Percentiles rank a stretch among this genome's conserved stretches.
Conservation (phyloP, 2,329 filamentous ascomycete species). For the Tolypocladium cylindrosporum region DNA sequence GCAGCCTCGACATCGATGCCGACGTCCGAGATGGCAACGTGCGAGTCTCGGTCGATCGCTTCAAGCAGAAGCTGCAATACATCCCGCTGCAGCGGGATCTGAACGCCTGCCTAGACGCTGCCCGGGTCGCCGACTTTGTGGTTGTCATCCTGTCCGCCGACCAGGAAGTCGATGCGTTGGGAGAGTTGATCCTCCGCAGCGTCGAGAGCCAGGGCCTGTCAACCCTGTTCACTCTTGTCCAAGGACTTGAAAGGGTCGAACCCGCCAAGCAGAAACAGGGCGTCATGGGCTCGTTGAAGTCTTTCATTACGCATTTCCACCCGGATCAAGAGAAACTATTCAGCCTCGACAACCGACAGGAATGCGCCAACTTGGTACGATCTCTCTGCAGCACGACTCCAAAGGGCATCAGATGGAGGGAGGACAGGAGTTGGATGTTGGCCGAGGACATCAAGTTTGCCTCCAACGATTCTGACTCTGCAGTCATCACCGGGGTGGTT, state of each 20-base stretch:
- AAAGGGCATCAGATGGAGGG: constrained; percentile 91
- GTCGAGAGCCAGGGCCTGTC: constrained; percentile 93
- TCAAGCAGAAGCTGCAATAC: constrained; percentile 92
- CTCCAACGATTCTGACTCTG: constrained; percentile 47
- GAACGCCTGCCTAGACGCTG: constrained; percentile 71
- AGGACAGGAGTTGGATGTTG: constrained; percentile 92
- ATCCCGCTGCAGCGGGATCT: constrained; percentile 65
- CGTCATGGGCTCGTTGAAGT: constrained; percentile 74
- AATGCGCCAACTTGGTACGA: constrained; percentile 82
- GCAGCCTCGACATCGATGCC: constrained; percentile 67
- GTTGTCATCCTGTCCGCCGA: constrained; percentile 74
- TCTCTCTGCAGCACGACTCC: constrained; percentile 86
- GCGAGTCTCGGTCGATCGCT: constrained; percentile 70
- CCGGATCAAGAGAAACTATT: constrained; percentile 86
- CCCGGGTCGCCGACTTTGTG: constrained; percentile 83
- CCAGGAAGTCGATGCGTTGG: constrained; percentile 73
- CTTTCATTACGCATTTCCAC: constrained; percentile 91
- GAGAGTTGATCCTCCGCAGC: constrained; percentile 74
- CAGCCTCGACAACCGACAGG: constrained; percentile 78
- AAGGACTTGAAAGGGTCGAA: constrained; percentile 68
- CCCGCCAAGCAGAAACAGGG: constrained; percentile 69
- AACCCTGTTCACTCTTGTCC: constrained; percentile 78
- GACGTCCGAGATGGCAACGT: constrained; percentile 50
- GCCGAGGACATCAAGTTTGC: constrained; percentile 73
- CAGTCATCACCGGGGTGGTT: constrained; percentile 74